phyloP scores from a whole-genome alignment of 805 yeast genomes.

The Nakazawaea pomicola region DNA sequence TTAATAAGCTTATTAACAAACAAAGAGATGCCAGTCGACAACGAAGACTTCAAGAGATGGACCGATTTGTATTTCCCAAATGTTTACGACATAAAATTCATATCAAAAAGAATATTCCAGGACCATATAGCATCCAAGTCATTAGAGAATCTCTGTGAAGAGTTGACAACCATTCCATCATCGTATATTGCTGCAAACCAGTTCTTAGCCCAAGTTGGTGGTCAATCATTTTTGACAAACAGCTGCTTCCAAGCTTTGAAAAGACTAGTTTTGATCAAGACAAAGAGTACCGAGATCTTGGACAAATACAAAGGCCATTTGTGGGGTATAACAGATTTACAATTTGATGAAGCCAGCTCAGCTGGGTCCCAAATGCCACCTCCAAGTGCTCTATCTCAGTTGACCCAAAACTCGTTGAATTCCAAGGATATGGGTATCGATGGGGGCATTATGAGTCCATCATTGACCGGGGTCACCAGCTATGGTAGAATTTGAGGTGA shows the following conservation, averaged over 20 bases:
- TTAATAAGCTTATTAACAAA: constrained; percentile 72
- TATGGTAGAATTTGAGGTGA: background rate
- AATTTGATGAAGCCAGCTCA: background rate
- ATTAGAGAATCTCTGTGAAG: constrained; percentile 65
- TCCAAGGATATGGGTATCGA: background rate
- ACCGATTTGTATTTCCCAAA: constrained; percentile 72
- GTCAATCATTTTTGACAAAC: constrained; percentile 56
- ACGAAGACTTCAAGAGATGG: constrained; percentile 71
- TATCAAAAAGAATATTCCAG: constrained; percentile 24
- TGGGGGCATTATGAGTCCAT: constrained; percentile 8
- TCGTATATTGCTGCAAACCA: constrained; percentile 31
- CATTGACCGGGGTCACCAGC: background rate
- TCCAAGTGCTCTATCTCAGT: constrained; percentile 5
- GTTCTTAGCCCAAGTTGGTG: constrained; percentile 55
- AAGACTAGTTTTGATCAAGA: constrained; percentile 15
- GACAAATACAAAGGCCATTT: constrained; percentile 8
- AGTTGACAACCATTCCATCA: constrained; percentile 59
- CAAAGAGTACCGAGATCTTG: constrained; percentile 7
- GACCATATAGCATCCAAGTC: constrained; percentile 25
- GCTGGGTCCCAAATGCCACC: background rate
- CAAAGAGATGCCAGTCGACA: constrained; percentile 72
- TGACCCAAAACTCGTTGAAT: constrained; percentile 4
- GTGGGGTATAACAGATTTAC: constrained; percentile 11
- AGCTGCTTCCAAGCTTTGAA: constrained; percentile 59
- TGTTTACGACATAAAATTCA: constrained; percentile 72